A percentile compares a stretch with the other conserved stretches of the same genome.
phyloP scores from a whole-genome alignment of 2,329 filamentous ascomycete genomes.

The Sarocladium brachiariae region DNA sequence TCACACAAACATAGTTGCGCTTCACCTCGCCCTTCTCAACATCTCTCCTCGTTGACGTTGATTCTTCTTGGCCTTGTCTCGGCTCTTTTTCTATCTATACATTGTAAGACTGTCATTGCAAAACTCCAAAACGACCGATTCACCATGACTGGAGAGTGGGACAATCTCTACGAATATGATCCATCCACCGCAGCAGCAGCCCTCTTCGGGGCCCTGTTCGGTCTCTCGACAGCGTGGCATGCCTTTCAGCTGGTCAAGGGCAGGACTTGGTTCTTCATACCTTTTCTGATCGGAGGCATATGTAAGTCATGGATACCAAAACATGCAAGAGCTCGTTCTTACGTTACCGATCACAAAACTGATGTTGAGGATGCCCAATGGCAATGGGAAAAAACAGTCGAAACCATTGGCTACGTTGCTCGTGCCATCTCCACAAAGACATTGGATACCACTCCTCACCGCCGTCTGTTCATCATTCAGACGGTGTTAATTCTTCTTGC shows the following conservation, averaged over 20 bases:
- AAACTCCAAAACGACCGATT: no score
- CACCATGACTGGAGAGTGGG: neutral
- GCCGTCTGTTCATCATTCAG: conserved; percentile 26
- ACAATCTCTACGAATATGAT: conserved; percentile 16
- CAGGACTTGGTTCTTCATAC: conserved; percentile 42
- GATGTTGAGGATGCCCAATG: no score
- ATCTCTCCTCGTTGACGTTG: no score
- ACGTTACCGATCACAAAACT: no score
- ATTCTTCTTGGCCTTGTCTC: no score
- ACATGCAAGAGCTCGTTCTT: no score
- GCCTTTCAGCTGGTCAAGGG: conserved; percentile 32
- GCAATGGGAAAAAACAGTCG: no score
- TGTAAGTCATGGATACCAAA: no score
- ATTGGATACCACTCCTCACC: neutral
- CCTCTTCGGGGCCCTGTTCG: conserved; percentile 39
- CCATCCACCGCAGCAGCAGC: conserved; percentile 39
- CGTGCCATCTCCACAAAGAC: conserved; percentile 20
- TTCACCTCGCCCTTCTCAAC: no score
- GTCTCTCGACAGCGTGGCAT: conserved; percentile 32
- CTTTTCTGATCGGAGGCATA: conserved; percentile 36
- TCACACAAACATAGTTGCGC: no score
- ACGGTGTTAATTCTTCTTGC: conserved; percentile 25
- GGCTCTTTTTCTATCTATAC: no score
- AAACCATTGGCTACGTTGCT: conserved; percentile 32
- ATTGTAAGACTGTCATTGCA: no score